phyloP scores from a whole-genome alignment of 208 protist species.

The Acanthamoeba castellanii region DNA sequence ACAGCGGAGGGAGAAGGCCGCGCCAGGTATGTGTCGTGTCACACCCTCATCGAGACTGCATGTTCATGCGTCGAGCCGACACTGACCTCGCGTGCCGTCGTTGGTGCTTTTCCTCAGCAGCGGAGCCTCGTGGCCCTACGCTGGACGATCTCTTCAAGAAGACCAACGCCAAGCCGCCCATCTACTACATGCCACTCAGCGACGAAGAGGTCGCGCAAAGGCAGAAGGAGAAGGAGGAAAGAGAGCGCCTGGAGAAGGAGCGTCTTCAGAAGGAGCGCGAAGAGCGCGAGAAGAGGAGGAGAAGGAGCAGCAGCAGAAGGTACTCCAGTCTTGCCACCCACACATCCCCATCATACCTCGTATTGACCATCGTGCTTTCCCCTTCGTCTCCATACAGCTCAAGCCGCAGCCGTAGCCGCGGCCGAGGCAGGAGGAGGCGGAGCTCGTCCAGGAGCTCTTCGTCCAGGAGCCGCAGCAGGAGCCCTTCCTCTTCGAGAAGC shows the following conservation, averaged over 20 bases:
- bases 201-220: slow-evolving; percentile 65
- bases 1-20: background rate
- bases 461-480: slow-evolving; percentile 33
- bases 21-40: background rate
- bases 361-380: background rate
- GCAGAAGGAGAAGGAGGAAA: slow-evolving; percentile 69
- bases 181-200: slow-evolving; percentile 65
- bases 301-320: slow-evolving; percentile 55
- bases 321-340: background rate
- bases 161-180: slow-evolving; percentile 61
- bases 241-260: slow-evolving; percentile 44
- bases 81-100: background rate
- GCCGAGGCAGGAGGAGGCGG: background rate
- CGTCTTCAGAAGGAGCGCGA: slow-evolving; percentile 34
- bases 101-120: background rate
- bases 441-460: slow-evolving; percentile 14
- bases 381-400: background rate
- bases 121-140: slow-evolving; percentile 24
- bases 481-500: slow-evolving; percentile 36
- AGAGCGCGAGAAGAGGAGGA: background rate
- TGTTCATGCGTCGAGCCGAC: background rate
- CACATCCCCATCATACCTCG: background rate
- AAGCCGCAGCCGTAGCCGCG: slow-evolving; percentile 3
- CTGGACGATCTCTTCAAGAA: slow-evolving; percentile 71
- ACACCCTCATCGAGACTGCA: background rate